Evolutionary conservation across 1,139 yeast species (phyloP).

Genomic region (Protomyces pachydermus): DNA sequence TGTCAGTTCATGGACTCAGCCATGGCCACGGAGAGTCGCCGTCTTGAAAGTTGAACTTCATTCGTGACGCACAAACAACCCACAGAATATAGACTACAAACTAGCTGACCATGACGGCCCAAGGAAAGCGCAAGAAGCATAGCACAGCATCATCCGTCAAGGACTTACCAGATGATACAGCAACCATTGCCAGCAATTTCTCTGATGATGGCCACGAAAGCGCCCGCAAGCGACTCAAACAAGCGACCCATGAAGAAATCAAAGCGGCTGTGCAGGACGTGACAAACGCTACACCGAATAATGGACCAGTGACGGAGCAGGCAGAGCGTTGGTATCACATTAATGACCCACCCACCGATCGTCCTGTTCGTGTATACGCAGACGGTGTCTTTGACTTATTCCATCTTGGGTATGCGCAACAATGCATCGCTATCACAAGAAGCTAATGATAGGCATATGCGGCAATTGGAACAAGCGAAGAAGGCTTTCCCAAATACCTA

Average conservation of each 20-base stretch:
- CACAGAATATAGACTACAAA: too few relatives aligned
- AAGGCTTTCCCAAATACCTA: constrained; percentile 81
- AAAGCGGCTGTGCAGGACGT: not conserved
- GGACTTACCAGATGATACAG: not conserved
- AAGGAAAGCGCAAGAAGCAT: not conserved
- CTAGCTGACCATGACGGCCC: not conserved
- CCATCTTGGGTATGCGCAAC: constrained; percentile 58
- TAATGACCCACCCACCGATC: constrained; percentile 75
- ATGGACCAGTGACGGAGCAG: constrained; percentile 3
- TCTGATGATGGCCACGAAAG: not conserved
- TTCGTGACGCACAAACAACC: too few relatives aligned
- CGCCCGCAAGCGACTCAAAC: not conserved
- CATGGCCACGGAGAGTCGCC: too few relatives aligned
- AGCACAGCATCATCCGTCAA: not conserved
- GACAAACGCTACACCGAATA: not conserved
- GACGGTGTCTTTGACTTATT: constrained; percentile 96
- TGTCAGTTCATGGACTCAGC: too few relatives aligned
- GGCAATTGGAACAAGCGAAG: constrained; percentile 92
- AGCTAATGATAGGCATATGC: constrained; percentile 56
- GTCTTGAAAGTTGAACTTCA: too few relatives aligned
- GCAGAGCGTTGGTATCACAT: constrained; percentile 39
- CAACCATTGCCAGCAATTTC: not conserved
- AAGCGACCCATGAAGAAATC: not conserved
- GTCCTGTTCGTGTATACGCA: constrained; percentile 88
- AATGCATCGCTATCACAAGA: not conserved